These are phyloP conservation scores for Hericium alpestre DNA, from an alignment of 768 basidiomycete genomes.

Conservation along the genomic window DNA sequence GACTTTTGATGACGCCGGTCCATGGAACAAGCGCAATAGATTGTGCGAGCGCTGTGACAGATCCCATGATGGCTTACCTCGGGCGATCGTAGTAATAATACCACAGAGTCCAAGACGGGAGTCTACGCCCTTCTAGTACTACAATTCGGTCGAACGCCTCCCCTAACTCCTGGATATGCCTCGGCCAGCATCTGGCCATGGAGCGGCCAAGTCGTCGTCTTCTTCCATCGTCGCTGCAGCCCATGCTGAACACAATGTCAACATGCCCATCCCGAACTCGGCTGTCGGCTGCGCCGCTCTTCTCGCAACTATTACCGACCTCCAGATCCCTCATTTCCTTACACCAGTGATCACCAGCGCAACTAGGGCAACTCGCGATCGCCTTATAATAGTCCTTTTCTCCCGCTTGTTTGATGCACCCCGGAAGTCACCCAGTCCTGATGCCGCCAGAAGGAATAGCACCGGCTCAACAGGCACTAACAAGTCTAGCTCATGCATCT, in stretches of 20 bases:
- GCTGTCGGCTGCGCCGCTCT: conserved; percentile 26
- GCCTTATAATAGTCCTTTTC: conserved; percentile 55
- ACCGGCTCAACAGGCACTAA: conserved; percentile 4
- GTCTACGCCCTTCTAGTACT: too few species aligned
- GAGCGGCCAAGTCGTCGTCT: too few species aligned
- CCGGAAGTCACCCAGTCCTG: conserved; percentile 7
- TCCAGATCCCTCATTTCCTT: conserved; percentile 47
- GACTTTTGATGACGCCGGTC: too few species aligned
- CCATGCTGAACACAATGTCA: background rate
- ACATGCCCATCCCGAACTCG: conserved; percentile 12
- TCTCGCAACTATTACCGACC: conserved; percentile 41
- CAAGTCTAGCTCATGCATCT: conserved; percentile 9
- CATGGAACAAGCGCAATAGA: too few species aligned
- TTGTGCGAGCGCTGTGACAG: too few species aligned
- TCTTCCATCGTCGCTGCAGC: too few species aligned
- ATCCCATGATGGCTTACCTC: too few species aligned
- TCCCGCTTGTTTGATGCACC: conserved; percentile 44
- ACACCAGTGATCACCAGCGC: conserved; percentile 43
- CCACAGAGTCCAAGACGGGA: too few species aligned
- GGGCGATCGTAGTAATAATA: too few species aligned
- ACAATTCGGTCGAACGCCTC: too few species aligned
- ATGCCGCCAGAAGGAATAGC: background rate
- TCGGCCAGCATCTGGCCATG: too few species aligned
- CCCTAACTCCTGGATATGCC: too few species aligned
- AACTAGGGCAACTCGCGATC: conserved; percentile 31